Conservation (phyloP, 2,329 filamentous ascomycete genomes). For the Fusarium scirpi region DNA sequence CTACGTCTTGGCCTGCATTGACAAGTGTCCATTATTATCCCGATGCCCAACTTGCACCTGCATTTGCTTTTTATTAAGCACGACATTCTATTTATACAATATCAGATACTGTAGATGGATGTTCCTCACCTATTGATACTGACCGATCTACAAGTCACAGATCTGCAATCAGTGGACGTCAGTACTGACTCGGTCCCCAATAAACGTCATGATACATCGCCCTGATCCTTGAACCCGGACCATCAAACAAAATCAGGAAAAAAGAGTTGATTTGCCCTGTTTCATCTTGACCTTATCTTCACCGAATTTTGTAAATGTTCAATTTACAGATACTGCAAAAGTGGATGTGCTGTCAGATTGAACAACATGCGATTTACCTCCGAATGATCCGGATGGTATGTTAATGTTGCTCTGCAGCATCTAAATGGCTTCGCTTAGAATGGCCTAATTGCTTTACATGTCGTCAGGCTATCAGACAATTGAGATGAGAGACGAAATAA, state of each 20-base stretch:
- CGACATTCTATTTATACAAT: not conserved
- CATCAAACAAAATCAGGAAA: slow-evolving; percentile 17
- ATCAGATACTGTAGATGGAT: too few species aligned
- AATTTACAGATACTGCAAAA: not conserved
- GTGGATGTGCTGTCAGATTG: not conserved
- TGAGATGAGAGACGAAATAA: not conserved
- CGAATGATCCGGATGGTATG: slow-evolving; percentile 33
- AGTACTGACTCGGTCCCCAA: slow-evolving; percentile 12
- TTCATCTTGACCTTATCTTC: slow-evolving; percentile 5
- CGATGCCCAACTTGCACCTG: not conserved
- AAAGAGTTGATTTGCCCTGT: not conserved
- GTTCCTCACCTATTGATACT: too few species aligned
- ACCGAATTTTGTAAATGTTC: not conserved
- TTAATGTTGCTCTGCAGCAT: not conserved
- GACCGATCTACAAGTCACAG: not conserved
- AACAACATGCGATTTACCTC: slow-evolving; percentile 31
- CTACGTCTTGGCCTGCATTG: not conserved
- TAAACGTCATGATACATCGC: slow-evolving; percentile 30
- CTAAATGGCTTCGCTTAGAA: not conserved
- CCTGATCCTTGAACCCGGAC: slow-evolving; percentile 18
- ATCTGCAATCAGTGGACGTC: slow-evolving; percentile 15
- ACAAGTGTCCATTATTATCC: not conserved
- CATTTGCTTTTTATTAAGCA: not conserved
- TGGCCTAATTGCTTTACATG: not conserved
- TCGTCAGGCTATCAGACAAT: too few species aligned